These are phyloP conservation scores for Xylariaceae sp. DNA, from an alignment of 2,329 filamentous ascomycete genomes.

Conservation along the genomic window DNA sequence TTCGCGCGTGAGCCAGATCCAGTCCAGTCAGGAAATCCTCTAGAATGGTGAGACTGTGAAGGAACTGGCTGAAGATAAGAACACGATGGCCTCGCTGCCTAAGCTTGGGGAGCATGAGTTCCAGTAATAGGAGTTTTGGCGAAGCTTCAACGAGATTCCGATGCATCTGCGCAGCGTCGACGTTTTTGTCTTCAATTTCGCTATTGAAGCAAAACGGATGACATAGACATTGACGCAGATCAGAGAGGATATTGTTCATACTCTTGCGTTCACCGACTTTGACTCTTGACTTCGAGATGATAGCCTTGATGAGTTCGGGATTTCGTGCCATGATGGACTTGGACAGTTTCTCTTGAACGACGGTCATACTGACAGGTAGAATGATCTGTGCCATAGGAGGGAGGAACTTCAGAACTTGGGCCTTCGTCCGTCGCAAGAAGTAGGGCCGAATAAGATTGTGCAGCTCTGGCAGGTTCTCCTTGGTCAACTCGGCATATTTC, in stretches of 20 bases:
- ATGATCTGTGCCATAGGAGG: slow-evolving; percentile 95
- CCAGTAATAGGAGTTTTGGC: slow-evolving; percentile 77
- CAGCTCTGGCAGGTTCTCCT: slow-evolving; percentile 73
- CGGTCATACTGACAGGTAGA: slow-evolving; percentile 89
- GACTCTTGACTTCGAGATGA: slow-evolving; percentile 66
- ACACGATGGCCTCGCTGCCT: slow-evolving; percentile 82
- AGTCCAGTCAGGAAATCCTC: slow-evolving; percentile 86
- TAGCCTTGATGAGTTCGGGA: slow-evolving; percentile 77
- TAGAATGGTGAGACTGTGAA: slow-evolving; percentile 79
- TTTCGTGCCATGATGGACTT: slow-evolving; percentile 91
- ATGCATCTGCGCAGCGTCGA: slow-evolving; percentile 56
- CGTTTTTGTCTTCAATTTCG: slow-evolving; percentile 77
- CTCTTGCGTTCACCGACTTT: slow-evolving; percentile 69
- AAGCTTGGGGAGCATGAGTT: slow-evolving; percentile 82
- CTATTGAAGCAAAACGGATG: slow-evolving; percentile 94
- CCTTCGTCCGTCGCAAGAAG: slow-evolving; percentile 74
- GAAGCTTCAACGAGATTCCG: slow-evolving; percentile 87
- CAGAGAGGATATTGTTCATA: slow-evolving; percentile 91
- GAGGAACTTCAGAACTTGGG: slow-evolving; percentile 82
- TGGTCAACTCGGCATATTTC: slow-evolving; percentile 71
- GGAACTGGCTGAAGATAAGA: slow-evolving; percentile 91
- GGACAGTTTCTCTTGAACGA: slow-evolving; percentile 89
- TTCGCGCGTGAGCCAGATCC: slow-evolving; percentile 66
- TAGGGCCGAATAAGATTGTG: slow-evolving; percentile 76
- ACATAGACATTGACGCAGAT: slow-evolving; percentile 88